Evolutionary conservation across 2,329 filamentous ascomycete species (phyloP), one percentile per base, ranked within the genome.

Genomic region (Microascus cirrosus): DNA sequence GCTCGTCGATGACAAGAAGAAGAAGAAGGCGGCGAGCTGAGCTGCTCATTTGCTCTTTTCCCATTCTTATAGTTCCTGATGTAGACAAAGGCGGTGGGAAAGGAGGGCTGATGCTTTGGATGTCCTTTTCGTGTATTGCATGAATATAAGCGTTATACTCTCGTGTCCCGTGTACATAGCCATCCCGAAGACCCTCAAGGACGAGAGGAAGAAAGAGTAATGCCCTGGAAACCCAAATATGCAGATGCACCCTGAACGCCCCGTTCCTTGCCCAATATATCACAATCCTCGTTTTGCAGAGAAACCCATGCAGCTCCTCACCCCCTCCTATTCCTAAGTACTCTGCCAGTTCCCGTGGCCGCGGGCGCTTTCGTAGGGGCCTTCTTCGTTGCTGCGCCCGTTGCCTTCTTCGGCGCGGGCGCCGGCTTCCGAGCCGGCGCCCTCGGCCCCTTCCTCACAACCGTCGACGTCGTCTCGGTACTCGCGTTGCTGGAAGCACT

Each of bases 1-100:
- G 74, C 75, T 92, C 67, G 83, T 97, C 51, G 93, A 97, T 73
- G 93, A 96, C 70, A 96, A 96, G 83, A 94, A 94, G 83, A 95
- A 95, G 77, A 84, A 79, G 67, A 74, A 73, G 68, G 66, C 66
- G 15, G 61, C 64, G 8, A 6, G 20, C 11, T 12, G 7, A 50
- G 45, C 45, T n/a, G n/a, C n/a, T 11, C 8, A 11, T 20, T 22
- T 22, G 6, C 20, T 10, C 45, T 20, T n/a, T 42, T 18, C 15
- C n/a, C n/a, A 18, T 45, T n/a, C n/a, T 45, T 18, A 7, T 45
- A 45, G 18, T n/a, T 45, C 13, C 2, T 45, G 15, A n/a, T n/a
- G 15, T 18, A n/a, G 39, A n/a, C n/a, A n/a, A n/a, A n/a, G 39
- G 15, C 2, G 39, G 13, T n/a, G 39, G 13, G 15, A n/a, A 18